Conservation (phyloP, 2,329 filamentous ascomycete genomes). For the Phaeophleospora eucalypticola region DNA sequence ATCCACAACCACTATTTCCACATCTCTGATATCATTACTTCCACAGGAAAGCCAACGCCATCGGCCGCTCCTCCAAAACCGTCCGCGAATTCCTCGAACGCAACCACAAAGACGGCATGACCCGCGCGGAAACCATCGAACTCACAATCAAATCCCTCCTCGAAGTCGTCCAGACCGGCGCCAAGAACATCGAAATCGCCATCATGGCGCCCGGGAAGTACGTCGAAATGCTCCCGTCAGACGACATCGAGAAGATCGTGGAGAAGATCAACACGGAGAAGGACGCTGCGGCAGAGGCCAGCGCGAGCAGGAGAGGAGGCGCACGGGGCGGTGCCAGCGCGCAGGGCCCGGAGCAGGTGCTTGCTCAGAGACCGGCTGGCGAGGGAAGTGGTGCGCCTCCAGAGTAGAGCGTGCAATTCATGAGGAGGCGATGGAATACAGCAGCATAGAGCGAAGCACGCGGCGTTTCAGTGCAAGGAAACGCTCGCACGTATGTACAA, state of each 20-base stretch:
- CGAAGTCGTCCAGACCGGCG: constrained; percentile 96
- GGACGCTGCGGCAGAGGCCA: constrained; percentile 78
- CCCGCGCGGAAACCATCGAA: constrained; percentile 91
- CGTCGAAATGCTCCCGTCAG: constrained; percentile 88
- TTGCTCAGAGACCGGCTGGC: constrained; percentile 34
- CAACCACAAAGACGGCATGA: constrained; percentile 98
- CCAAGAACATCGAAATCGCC: constrained; percentile 99
- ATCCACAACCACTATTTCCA: not conserved
- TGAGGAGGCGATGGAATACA: constrained; percentile 1
- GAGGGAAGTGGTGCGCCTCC: constrained; percentile 24
- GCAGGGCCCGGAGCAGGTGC: constrained; percentile 32
- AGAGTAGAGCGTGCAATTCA: constrained; percentile 10
- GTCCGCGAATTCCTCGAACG: constrained; percentile 97
- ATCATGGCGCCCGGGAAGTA: constrained; percentile 91
- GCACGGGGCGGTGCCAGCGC: constrained; percentile 38
- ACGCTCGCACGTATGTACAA: constrained; percentile 1
- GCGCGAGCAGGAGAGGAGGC: constrained; percentile 75
- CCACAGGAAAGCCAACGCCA: constrained; percentile 94
- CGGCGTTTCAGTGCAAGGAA: not conserved
- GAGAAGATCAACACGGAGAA: constrained; percentile 99
- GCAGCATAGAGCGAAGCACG: not conserved
- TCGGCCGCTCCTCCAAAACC: constrained; percentile 97
- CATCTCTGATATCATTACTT: not conserved
- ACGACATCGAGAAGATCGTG: constrained; percentile 95
- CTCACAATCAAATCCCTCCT: constrained; percentile 96